Conservation (phyloP, 1,284 basidiomycete genomes). For the Fomitiporia mediterranea region DNA sequence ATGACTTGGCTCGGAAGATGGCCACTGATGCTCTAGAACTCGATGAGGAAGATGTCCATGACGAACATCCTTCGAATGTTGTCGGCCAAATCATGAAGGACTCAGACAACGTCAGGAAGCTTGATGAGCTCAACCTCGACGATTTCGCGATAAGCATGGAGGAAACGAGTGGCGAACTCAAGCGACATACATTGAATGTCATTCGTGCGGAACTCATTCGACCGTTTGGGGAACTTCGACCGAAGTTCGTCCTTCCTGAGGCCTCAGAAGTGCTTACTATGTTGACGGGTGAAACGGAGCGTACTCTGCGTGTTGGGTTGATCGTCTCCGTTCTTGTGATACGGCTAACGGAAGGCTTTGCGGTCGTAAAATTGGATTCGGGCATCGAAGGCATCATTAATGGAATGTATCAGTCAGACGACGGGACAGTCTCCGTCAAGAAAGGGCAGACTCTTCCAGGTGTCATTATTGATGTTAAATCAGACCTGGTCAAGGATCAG, state of each 20-base stretch:
- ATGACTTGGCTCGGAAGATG: constrained; percentile 98
- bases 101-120: constrained; percentile 73
- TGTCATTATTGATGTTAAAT: constrained; percentile 71
- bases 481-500: constrained; percentile 56
- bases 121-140: constrained; percentile 91
- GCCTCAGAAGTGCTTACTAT: constrained; percentile 88
- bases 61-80: constrained; percentile 86
- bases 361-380: constrained; percentile 79
- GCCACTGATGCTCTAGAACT: constrained; percentile 94
- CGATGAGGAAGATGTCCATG: constrained; percentile 91
- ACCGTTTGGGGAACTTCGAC: constrained; percentile 81
- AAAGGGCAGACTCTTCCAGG: constrained; percentile 80
- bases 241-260: constrained; percentile 60
- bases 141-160: constrained; percentile 95
- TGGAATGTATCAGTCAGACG: constrained; percentile 56
- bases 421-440: constrained; percentile 44
- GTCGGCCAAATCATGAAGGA: constrained; percentile 85
- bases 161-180: constrained; percentile 77
- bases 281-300: constrained; percentile 89
- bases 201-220: constrained; percentile 87
- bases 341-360: constrained; percentile 49
- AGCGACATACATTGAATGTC: constrained; percentile 83
- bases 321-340: constrained; percentile 81
- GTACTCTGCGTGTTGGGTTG: constrained; percentile 75
- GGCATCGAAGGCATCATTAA: constrained; percentile 87